These are phyloP conservation scores for Chondrus crispus DNA, from an alignment of 23 red algal genomes.

Conservation along the genomic window DNA sequence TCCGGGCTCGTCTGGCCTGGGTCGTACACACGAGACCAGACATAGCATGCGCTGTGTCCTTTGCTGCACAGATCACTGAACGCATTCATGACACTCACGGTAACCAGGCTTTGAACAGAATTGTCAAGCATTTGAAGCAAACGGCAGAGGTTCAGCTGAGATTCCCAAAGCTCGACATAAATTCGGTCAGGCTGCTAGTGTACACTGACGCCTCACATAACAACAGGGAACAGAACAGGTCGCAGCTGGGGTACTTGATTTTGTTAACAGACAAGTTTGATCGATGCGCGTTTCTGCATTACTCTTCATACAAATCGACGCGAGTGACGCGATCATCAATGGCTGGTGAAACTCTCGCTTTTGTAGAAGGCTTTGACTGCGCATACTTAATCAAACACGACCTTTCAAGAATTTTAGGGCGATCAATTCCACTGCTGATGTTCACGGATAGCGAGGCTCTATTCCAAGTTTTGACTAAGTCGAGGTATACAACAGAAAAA, in stretches of 20 bases:
- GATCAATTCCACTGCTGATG: not conserved
- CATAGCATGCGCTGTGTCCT: no score
- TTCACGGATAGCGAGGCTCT: constrained; percentile 3
- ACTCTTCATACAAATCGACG: not conserved
- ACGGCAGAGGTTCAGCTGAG: no score
- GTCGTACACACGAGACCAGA: no score
- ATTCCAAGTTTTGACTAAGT: constrained; percentile 17
- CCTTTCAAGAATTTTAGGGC: not conserved
- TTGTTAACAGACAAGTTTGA: not conserved
- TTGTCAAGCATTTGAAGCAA: no score
- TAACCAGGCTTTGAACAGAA: no score
- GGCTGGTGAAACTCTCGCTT: not conserved
- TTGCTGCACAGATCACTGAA: no score
- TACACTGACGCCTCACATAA: constrained; percentile 7
- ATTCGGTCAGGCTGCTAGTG: not conserved
- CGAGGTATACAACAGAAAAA: not conserved
- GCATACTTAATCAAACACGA: not conserved
- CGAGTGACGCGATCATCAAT: not conserved
- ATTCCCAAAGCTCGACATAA: no score
- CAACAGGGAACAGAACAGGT: not conserved
- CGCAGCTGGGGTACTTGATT: not conserved
- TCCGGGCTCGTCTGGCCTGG: no score
- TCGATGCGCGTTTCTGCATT: not conserved
- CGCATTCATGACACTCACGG: no score
- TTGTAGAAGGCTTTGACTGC: not conserved